Evolutionary conservation across 352 stramenopile species (phyloP), one percentile per base, ranked within the genome.

Genomic region (Pythium aquatile): DNA sequence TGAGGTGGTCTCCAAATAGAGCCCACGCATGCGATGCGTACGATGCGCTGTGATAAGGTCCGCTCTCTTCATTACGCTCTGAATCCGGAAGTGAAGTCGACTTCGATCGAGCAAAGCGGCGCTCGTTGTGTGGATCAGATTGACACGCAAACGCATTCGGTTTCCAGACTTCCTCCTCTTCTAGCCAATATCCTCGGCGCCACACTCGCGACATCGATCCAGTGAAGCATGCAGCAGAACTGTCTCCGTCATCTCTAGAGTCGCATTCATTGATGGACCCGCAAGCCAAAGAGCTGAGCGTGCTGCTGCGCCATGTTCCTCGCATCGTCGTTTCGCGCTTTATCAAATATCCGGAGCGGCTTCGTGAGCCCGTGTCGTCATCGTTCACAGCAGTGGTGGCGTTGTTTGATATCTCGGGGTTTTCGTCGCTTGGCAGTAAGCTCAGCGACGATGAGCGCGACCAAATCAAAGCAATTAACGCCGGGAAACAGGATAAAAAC

Each of bases 381-480:
- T 67, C 71, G 5, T 91, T 91, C 55, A 70, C 78, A 0, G 84
- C 80, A 0, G 81, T 89, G 5, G 82, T 95, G 11, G 87, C 78
- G 10, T 69, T 96, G 13, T 95, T 96, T 52, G 86, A 96, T 60
- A 93, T 96, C 35, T 93, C 82, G 13, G 88, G 87, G 4, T 97
- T 96, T 66, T 94, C 87, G 0, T 91, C 80, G 6, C 81, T 95
- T 13, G 87, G 84, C 20, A 91, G 87, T 61, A 78, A 78, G 57
- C 79, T 90, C 33, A 84, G 66, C 26, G 81, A 90, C 4, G 81
- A 85, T 26, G 81, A 90, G 57, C 70, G 70, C 26, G 66, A 77
- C 47, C 68, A 81, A 30, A 83, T 78, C 56, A 74, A 72, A 16
- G 68, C 67, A 9, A 66, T 61, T 3, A 54, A 61, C 10, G 58